Percentiles rank a stretch among this genome's conserved stretches.
phyloP scores from a whole-genome alignment of 2,329 filamentous ascomycete genomes.

The Amphichorda felina region DNA sequence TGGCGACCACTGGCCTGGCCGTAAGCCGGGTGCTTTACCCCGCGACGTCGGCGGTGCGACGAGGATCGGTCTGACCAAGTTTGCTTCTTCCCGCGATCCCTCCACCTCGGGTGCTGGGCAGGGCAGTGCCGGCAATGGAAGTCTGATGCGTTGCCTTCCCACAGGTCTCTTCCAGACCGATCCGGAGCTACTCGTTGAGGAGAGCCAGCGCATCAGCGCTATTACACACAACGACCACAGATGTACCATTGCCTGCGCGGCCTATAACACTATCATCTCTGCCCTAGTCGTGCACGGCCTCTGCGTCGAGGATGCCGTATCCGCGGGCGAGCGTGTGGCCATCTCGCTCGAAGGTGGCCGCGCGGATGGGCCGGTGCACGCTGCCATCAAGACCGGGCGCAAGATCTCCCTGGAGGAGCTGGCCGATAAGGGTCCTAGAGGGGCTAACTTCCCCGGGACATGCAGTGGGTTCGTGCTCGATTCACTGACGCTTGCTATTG shows the following conservation, averaged over 20 bases:
- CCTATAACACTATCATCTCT: slow-evolving; percentile 23
- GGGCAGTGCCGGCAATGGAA: no score
- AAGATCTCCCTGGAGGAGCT: slow-evolving; percentile 12
- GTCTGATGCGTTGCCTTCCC: no score
- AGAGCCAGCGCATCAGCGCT: slow-evolving; percentile 23
- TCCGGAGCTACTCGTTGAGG: no score
- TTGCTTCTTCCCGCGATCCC: no score
- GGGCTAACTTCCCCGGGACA: slow-evolving; percentile 13
- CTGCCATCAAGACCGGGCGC: slow-evolving; percentile 16
- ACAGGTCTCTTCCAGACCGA: no score
- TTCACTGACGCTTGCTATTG: slow-evolving; percentile 25
- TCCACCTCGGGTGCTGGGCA: no score
- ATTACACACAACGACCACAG: slow-evolving; percentile 25
- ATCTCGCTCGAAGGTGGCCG: slow-evolving; percentile 9
- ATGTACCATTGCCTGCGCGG: slow-evolving; percentile 23
- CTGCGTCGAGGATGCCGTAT: slow-evolving; percentile 13
- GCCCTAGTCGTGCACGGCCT: slow-evolving; percentile 15
- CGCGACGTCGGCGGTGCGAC: slow-evolving; percentile 26
- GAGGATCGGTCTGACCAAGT: no score
- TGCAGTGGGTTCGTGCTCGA: slow-evolving; percentile 30
- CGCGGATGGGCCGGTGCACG: slow-evolving; percentile 9
- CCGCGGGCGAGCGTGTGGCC: slow-evolving; percentile 12
- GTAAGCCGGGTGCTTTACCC: slow-evolving; percentile 17
- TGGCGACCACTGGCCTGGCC: slow-evolving; percentile 28
- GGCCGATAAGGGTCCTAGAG: slow-evolving; percentile 16